phyloP scores from a whole-genome alignment of 1,139 yeast species.

The Protomyces inundatus region DNA sequence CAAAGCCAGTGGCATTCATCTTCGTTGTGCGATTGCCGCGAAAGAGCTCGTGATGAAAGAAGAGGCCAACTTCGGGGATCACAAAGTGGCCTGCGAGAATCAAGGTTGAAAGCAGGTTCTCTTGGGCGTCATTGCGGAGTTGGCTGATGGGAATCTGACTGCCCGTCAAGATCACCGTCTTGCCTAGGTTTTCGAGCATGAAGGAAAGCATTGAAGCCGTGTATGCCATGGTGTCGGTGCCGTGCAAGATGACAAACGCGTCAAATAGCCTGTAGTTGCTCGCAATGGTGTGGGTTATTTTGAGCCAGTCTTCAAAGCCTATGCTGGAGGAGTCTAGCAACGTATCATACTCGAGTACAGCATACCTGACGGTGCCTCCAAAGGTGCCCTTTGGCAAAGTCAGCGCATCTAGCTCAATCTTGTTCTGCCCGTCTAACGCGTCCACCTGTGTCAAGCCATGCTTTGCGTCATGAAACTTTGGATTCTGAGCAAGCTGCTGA shows the following conservation, averaged over 20 bases:
- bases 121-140: constrained; percentile 21
- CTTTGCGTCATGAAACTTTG: constrained; percentile 13
- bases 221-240: constrained; percentile 26
- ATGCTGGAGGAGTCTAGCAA: constrained; percentile 21
- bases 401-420: constrained; percentile 5
- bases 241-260: constrained; percentile 24
- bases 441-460: neutral
- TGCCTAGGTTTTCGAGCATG: constrained; percentile 24
- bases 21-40: constrained; percentile 26
- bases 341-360: constrained; percentile 21
- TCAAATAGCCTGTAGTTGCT: constrained; percentile 22
- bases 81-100: constrained; percentile 20
- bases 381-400: constrained; percentile 3
- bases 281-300: constrained; percentile 15
- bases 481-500: neutral
- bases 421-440: constrained; percentile 7
- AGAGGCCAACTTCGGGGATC: constrained; percentile 26
- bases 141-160: constrained; percentile 23
- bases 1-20: constrained; percentile 23
- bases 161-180: constrained; percentile 24
- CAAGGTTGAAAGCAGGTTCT: constrained; percentile 18
- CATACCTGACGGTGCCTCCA: constrained; percentile 8
- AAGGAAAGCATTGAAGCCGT: constrained; percentile 22
- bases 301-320: constrained; percentile 18
- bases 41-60: constrained; percentile 24